Conservation (phyloP, 306 rosid genomes). For the Cicer yamashitae region DNA sequence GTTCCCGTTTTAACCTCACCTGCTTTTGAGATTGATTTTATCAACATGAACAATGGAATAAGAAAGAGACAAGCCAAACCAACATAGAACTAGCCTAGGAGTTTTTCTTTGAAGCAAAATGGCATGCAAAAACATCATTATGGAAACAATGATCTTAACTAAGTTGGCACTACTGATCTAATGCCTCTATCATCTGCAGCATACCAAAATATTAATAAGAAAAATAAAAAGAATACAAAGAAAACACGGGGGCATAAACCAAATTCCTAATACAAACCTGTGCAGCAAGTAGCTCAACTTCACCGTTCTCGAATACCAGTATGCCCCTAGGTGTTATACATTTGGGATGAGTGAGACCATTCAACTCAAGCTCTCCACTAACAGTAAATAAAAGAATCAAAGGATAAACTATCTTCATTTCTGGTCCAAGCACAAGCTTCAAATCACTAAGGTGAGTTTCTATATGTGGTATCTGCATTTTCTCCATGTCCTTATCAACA, state of each 20-base stretch:
- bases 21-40: constrained; percentile 50
- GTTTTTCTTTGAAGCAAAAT: neutral
- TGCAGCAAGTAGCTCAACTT: constrained; percentile 92
- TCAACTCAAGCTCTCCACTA: constrained; percentile 90
- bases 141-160: neutral
- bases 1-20: constrained; percentile 90
- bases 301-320: constrained; percentile 85
- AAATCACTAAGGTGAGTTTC: constrained; percentile 79
- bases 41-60: constrained; percentile 32
- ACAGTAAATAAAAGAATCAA: constrained; percentile 80
- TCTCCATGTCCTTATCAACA: constrained; percentile 63
- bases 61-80: constrained; percentile 38
- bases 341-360: constrained; percentile 84
- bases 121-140: neutral
- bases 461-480: constrained; percentile 60
- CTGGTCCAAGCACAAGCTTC: constrained; percentile 92
- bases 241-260: neutral
- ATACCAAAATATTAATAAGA: neutral
- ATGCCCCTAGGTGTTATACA: constrained; percentile 79
- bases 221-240: constrained; percentile 17
- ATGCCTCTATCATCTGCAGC: neutral
- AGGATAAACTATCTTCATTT: constrained; percentile 88
- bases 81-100: constrained; percentile 29
- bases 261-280: constrained; percentile 64
- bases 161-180: neutral